Evolutionary conservation across 2,329 filamentous ascomycete species (phyloP), one percentile per base, ranked within the genome.

Genomic region (Sporothrix curviconia): DNA sequence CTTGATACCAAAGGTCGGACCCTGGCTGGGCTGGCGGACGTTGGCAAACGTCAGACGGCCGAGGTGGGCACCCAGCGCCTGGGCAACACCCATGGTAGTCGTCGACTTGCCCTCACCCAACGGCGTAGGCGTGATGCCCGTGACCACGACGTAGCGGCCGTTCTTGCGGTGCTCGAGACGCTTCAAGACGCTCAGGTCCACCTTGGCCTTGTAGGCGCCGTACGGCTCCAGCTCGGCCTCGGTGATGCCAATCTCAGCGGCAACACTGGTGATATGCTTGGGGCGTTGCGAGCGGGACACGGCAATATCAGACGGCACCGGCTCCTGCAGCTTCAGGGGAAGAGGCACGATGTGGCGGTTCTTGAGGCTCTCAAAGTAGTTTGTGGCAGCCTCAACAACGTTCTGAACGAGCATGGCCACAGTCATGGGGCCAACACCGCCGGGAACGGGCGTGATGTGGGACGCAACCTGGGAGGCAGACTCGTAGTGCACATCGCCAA

Each of bases 1-100:
- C 80, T 99, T 99, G 80, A 99, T 97, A 67, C 94, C 94, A 71
- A 99, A 99, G 0, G 94, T 99, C 57, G 94, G 94, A 4, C 94
- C 94, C 76, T 97, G 94, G 66, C 90, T 96, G 52, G 94, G 94
- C 71, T 99, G 94, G 60, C 94, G 85, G 52, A 99, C 94, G 70
- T 99, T 97, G 73, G 94, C 94, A 71, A 99, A 97, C 3, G 88
- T 89, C 64, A 97, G 80, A 59, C 89, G 88, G 64, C 87, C 88
- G 51, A 97, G 77, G 66, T 97, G 92, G 39, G 87, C 94, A 57
- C 91, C 90, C 50, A 99, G 78, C 36, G 94, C 94, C 72, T 99
- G 94, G 6, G 90, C 90, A 52, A 99, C 79, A 69, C 94, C 94
- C 79, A 99, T 89, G 7, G 94, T 99, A 1, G 94, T 99, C 1